A percentile compares a stretch with the other conserved stretches of the same genome.
phyloP scores from a whole-genome alignment of 768 basidiomycete genomes.

The Hypholoma sublateritium region DNA sequence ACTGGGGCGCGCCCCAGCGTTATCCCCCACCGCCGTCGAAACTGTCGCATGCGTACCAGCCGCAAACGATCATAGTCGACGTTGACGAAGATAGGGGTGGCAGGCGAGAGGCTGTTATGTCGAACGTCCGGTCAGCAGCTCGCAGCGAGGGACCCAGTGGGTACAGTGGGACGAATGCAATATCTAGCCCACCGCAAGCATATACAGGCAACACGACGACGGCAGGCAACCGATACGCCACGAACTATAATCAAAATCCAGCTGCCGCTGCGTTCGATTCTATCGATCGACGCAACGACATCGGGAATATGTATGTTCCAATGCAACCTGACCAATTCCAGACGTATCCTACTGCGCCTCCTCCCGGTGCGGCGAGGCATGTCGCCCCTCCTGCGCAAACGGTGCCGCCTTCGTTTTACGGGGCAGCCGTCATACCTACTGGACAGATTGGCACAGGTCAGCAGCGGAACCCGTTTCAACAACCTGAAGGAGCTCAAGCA shows the following conservation, averaged over 20 bases:
- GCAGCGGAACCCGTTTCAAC: conserved; percentile 43
- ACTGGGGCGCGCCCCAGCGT: conserved; percentile 49
- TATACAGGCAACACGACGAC: conserved; percentile 56
- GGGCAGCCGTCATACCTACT: conserved; percentile 52
- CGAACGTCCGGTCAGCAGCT: conserved; percentile 69
- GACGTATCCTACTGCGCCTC: conserved; percentile 42
- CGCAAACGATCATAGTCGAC: conserved; percentile 65
- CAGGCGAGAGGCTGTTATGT: conserved; percentile 78
- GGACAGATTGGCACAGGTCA: conserved; percentile 38
- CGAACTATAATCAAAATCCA: conserved; percentile 50
- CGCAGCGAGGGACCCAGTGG: conserved; percentile 44
- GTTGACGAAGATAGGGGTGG: conserved; percentile 51
- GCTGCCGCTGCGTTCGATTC: conserved; percentile 51
- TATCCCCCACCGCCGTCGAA: conserved; percentile 68
- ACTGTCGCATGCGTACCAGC: conserved; percentile 65
- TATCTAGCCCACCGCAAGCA: conserved; percentile 76
- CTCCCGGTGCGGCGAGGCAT: conserved; percentile 40
- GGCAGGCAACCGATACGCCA: conserved; percentile 59
- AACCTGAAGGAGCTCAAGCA: conserved; percentile 38
- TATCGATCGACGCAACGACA: conserved; percentile 62
- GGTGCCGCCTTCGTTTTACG: conserved; percentile 69
- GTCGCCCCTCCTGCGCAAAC: conserved; percentile 51
- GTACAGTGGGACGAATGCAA: conserved; percentile 49
- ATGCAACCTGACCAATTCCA: conserved; percentile 83
- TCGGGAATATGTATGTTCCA: conserved; percentile 72